phyloP scores from a whole-genome alignment of 2,329 filamentous ascomycete genomes.

The Calonectria montana region DNA sequence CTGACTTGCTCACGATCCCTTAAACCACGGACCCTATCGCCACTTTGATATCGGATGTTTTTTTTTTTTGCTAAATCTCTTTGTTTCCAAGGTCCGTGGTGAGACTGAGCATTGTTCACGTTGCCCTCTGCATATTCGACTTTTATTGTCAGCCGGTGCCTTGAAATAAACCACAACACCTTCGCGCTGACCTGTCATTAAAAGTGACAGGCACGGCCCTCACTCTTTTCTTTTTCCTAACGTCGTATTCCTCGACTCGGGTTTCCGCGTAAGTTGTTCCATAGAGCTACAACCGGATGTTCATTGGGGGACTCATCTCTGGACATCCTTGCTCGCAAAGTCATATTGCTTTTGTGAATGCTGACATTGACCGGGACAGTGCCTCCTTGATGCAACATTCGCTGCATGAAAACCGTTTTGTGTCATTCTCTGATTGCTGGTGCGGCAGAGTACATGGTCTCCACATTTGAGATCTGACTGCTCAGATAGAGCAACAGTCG shows the following conservation, averaged over 20 bases:
- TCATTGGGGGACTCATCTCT: background rate
- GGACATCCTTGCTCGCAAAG: background rate
- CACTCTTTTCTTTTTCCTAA: background rate
- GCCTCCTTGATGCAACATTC: slow-evolving; percentile 19
- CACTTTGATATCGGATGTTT: slow-evolving; percentile 4
- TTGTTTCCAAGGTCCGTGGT: slow-evolving; percentile 18
- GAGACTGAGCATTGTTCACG: background rate
- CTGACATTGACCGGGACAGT: slow-evolving; percentile 21
- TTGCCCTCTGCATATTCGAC: background rate
- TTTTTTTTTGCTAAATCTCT: slow-evolving; percentile 6
- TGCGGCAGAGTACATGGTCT: slow-evolving; percentile 33
- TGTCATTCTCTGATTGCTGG: slow-evolving; percentile 17
- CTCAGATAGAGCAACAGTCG: background rate
- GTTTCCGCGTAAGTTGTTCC: slow-evolving; percentile 10
- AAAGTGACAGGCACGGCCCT: background rate
- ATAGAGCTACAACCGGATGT: background rate
- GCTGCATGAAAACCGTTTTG: slow-evolving; percentile 12
- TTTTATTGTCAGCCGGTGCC: background rate
- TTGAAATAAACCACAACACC: background rate
- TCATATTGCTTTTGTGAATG: slow-evolving; percentile 22
- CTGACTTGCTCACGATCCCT: slow-evolving; percentile 20
- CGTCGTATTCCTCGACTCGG: background rate
- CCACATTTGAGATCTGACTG: slow-evolving; percentile 11
- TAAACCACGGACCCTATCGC: background rate
- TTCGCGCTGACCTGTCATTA: slow-evolving; percentile 5